phyloP scores from a whole-genome alignment of 2,329 filamentous ascomycete genomes.

The Acephala macrosclerotiorum region DNA sequence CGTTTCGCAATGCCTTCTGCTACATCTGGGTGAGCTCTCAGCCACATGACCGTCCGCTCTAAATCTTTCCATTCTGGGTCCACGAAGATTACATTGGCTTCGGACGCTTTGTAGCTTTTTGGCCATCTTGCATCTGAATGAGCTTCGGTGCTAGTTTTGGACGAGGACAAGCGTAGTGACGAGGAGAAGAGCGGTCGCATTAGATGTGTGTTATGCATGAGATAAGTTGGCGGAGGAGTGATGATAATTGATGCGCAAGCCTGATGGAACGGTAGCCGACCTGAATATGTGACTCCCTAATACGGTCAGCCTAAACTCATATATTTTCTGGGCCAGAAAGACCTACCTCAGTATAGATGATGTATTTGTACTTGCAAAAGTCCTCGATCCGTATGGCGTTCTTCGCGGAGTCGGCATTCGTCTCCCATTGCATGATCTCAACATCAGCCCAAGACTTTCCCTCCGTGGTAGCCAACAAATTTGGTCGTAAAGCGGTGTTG shows the following conservation, averaged over 20 bases:
- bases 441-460: slow-evolving; percentile 57
- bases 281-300: slow-evolving; percentile 58
- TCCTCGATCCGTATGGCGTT: slow-evolving; percentile 58
- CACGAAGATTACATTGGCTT: slow-evolving; percentile 59
- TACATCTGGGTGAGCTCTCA: slow-evolving; percentile 51
- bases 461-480: slow-evolving; percentile 35
- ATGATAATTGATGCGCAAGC: slow-evolving; percentile 57
- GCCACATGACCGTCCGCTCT: slow-evolving; percentile 53
- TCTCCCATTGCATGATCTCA: slow-evolving; percentile 46
- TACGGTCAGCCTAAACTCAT: not conserved
- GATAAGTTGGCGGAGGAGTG: slow-evolving; percentile 55
- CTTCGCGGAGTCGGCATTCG: slow-evolving; percentile 45
- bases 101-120: slow-evolving; percentile 41
- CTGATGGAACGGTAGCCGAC: slow-evolving; percentile 59
- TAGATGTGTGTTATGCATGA: slow-evolving; percentile 59
- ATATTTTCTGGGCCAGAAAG: not conserved
- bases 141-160: slow-evolving; percentile 8
- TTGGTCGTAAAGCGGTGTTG: slow-evolving; percentile 38
- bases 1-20: slow-evolving; percentile 56
- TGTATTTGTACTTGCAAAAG: slow-evolving; percentile 59
- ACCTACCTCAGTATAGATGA: slow-evolving; percentile 56
- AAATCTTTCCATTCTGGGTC: slow-evolving; percentile 59
- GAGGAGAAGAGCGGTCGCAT: slow-evolving; percentile 53
- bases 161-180: slow-evolving; percentile 34
- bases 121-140: slow-evolving; percentile 49